Base-by-base conservation (phyloP, 2,329 filamentous ascomycete species). In the Colletotrichum endophyticum region DNA sequence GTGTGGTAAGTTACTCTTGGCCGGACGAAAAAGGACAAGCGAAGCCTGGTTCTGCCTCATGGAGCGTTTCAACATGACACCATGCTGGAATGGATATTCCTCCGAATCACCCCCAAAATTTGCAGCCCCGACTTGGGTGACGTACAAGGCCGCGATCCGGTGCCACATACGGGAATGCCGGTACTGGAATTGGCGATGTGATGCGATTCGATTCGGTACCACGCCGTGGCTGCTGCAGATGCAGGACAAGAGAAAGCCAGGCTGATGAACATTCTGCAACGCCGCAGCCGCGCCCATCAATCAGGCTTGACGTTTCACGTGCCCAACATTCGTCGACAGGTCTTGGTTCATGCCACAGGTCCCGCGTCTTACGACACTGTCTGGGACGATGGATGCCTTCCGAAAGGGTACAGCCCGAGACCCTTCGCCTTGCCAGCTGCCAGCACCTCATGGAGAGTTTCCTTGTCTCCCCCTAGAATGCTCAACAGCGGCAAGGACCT, bases 11-110 rank as follows among this genome's bases (percentile, higher is more conserved):
- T 12, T 39, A 27, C 13, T 61, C 44, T 36, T 66, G 70, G 64
- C 64, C 36, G 34, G 27, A 53, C 49, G 39, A n/a, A 39, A 59
- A 34, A 30, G 25, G 19, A 16, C 30, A 28, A 30, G 34, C 13
- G n/a, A 28, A 56, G 30, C 32, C 56, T 68, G 64, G 32, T 64
- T 39, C 32, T 28, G 44, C 64, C 16, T 34, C 15, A 53, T 7
- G n/a, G 16, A 32, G 64, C 70, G 74, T 76, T 73, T 76, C 70
- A 74, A 56, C 36, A 28, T 66, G 64, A 66, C 28, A 73, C 70
- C 32, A 59, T 44, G 30, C 32, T 70, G 74, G 74, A 73, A 74
- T 70, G 70, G 59, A 61, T 56, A 28, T 34, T n/a, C n/a, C 25
- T 36, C 74, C 25, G 57, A 66, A 69, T 30, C 36, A 44, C 44